Conservation (phyloP, 257 asterid species). For the Salvia miltiorrhiza region DNA sequence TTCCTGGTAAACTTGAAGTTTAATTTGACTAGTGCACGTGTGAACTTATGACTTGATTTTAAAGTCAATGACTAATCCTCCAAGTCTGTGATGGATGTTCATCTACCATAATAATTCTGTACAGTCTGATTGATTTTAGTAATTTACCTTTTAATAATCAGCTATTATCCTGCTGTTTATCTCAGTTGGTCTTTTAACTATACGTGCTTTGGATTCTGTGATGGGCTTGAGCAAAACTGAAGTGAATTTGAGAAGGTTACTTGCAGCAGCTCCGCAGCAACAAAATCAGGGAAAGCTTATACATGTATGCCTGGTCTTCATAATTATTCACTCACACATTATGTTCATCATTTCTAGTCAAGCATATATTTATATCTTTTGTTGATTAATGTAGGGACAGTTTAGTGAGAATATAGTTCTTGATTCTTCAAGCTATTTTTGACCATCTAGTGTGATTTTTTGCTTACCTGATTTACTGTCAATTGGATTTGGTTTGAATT, state of each 20-base stretch:
- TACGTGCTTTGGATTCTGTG: conserved; percentile 13
- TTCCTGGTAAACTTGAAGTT: not conserved
- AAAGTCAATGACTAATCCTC: no score
- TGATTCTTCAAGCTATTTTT: not conserved
- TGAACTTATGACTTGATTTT: not conserved
- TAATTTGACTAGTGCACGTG: not conserved
- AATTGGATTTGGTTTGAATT: not conserved
- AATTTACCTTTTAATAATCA: not conserved
- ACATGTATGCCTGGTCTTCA: conserved; percentile 56
- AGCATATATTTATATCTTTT: conserved; percentile 2
- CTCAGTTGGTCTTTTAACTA: not conserved
- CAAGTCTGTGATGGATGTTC: not conserved
- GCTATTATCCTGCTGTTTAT: not conserved
- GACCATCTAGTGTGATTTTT: conserved; percentile 6
- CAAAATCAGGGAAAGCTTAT: conserved; percentile 79
- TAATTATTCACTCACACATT: conserved; percentile 5
- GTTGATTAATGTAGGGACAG: conserved; percentile 6
- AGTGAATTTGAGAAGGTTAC: conserved; percentile 79
- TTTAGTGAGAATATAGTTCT: not conserved
- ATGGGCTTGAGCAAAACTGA: conserved; percentile 87
- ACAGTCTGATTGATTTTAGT: not conserved
- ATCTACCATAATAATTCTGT: not conserved
- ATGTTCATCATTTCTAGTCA: not conserved
- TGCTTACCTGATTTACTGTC: not conserved
- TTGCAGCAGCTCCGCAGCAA: conserved; percentile 80